phyloP scores from a whole-genome alignment of 1,284 basidiomycete genomes.

The Sanghuangporus sanghuang region DNA sequence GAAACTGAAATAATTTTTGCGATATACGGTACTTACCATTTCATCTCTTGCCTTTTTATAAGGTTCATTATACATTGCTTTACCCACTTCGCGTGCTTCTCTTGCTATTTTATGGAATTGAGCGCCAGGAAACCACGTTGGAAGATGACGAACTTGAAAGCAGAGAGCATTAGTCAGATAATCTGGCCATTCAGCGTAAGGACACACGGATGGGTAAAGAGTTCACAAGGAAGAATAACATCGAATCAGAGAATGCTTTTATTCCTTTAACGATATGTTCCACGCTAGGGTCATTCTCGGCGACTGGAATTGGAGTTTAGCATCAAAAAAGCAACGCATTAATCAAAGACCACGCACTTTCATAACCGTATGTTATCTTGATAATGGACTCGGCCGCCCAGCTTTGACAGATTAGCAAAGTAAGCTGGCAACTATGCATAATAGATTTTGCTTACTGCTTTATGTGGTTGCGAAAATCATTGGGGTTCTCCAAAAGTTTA shows the following conservation, averaged over 20 bases:
- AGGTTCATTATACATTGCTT: conserved; percentile 4
- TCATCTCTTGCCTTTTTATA: conserved; percentile 6
- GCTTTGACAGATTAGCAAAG: neutral
- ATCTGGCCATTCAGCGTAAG: neutral
- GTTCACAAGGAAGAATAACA: conserved; percentile 4
- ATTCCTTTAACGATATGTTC: conserved; percentile 13
- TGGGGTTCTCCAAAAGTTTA: conserved; percentile 21
- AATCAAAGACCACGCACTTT: neutral
- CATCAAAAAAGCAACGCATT: neutral
- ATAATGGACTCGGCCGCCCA: conserved; percentile 1
- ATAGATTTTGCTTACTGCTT: conserved; percentile 18
- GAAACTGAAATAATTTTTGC: neutral
- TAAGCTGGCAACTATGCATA: neutral
- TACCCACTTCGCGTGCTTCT: conserved; percentile 35
- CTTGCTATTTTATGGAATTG: conserved; percentile 44
- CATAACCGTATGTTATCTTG: conserved; percentile 6
- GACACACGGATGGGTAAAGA: neutral
- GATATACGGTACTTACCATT: conserved; percentile 6
- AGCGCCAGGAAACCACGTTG: conserved; percentile 10
- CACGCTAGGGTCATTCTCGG: conserved; percentile 17
- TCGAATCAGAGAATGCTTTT: neutral
- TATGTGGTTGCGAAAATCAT: conserved; percentile 23
- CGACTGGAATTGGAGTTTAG: neutral
- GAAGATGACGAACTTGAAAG: conserved; percentile 7
- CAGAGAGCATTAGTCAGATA: neutral